Evolutionary conservation across 352 stramenopile genomes (phyloP), one percentile per base, ranked within the genome.

Genomic region (Pythium biforme): DNA sequence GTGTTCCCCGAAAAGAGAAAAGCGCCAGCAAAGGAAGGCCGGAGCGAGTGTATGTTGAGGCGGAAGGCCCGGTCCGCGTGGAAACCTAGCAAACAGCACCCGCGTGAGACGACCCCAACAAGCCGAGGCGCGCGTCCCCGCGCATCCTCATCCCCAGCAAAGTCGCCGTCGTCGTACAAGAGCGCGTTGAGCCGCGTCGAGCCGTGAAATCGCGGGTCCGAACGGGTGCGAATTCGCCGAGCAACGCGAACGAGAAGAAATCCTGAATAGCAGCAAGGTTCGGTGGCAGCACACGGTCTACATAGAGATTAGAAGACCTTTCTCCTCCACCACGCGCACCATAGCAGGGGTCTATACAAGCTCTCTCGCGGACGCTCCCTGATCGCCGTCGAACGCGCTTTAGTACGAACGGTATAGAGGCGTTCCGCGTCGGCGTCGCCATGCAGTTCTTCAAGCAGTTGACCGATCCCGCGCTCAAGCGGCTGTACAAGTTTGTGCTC

Each of bases 401-500:
- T n/a, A n/a, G n/a, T n/a, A n/a, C n/a, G n/a, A n/a, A n/a, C n/a
- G n/a, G n/a, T 56, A 31, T 31, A 90, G 50, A 56, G 50, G 29
- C 11, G 46, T n/a, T 17, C 2, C 8, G 46, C n/a, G 37, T 20
- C 3, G 4, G 40, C 40, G n/a, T n/a, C 1, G 40, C 8, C 6
- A 69, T 95, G 86, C 83, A 93, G 69, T 95, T 95, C 66, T 91
- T 95, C 59, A 92, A 89, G 80, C 81, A 90, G 51, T 69, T 96
- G 56, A 96, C 87, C 43, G 87, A 96, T 60, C 87, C 87, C 22
- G 87, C 87, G 65, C 81, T 96, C 54, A 96, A 96, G 79, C 87
- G 87, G 47, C 75, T 96, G 37, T 96, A 96, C 81, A 96, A 96
- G 71, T 96, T 96, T 57, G 85, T 96, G 61, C 76, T 96, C 29